A percentile compares a stretch with the other conserved stretches of the same genome.
Evolutionary conservation across 2,329 filamentous ascomycete genomes (phyloP).

Genomic region (Gremmenia infestans): DNA sequence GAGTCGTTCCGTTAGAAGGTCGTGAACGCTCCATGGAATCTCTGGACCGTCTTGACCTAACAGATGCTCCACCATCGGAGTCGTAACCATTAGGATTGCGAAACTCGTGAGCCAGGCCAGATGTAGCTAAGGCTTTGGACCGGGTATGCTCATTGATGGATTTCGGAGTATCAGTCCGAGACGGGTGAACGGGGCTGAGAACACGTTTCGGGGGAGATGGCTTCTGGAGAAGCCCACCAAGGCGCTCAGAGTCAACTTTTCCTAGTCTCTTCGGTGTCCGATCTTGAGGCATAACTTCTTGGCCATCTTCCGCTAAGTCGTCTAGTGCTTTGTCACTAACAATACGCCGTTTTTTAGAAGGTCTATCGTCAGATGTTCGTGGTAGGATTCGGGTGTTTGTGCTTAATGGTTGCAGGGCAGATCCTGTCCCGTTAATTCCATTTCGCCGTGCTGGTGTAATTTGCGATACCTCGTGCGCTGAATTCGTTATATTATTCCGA

Average conservation of each 20-base stretch:
- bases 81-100: neutral
- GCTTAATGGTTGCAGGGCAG: constrained; percentile 24
- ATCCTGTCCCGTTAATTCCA: neutral
- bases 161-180: neutral
- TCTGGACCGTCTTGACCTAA: neutral
- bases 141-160: neutral
- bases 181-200: constrained; percentile 4
- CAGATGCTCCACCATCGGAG: neutral
- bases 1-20: neutral
- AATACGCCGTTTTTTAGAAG: constrained; percentile 15
- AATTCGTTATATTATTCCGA: neutral
- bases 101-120: neutral
- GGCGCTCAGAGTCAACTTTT: constrained; percentile 1
- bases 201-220: constrained; percentile 21
- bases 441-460: neutral
- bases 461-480: neutral
- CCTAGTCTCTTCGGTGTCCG: neutral
- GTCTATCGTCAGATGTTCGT: constrained; percentile 14
- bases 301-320: constrained; percentile 25
- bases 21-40: neutral
- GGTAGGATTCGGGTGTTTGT: constrained; percentile 25
- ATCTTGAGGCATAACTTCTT: constrained; percentile 1
- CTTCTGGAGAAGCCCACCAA: constrained; percentile 19
- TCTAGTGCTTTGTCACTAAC: constrained; percentile 14
- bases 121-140: neutral